Percentiles rank a stretch among this genome's conserved stretches.
Conservation (phyloP, 2,329 filamentous ascomycete genomes). For the Microcera coccophila region DNA sequence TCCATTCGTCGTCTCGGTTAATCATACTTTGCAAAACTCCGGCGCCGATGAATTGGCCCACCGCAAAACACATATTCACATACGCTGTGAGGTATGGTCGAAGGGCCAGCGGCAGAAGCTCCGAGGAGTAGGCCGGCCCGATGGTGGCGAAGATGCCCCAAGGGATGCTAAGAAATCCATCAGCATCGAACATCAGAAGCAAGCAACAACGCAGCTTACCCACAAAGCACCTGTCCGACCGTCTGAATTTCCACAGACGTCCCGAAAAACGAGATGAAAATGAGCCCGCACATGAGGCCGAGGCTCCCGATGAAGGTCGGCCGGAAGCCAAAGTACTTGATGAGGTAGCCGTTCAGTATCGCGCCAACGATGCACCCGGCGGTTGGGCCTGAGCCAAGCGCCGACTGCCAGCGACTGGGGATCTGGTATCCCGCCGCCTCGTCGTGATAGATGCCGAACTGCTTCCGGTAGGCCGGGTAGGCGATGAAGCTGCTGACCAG, state of each 20-base stretch:
- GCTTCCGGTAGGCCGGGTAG: conserved; percentile 17
- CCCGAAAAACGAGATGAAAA: conserved; percentile 48
- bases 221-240: conserved; percentile 39
- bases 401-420: conserved; percentile 5
- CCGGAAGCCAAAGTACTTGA: conserved; percentile 28
- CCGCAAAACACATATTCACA: conserved; percentile 38
- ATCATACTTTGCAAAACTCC: conserved; percentile 38
- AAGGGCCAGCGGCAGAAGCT: conserved; percentile 7
- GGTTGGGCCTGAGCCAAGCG: background rate
- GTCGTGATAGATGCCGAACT: background rate
- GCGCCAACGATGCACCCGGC: conserved; percentile 3
- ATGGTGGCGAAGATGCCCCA: conserved; percentile 60
- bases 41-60: conserved; percentile 40
- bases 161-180: conserved; percentile 50
- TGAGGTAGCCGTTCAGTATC: conserved; percentile 14
- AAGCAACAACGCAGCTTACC: too few species aligned
- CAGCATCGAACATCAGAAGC: too few species aligned
- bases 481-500: conserved; percentile 28
- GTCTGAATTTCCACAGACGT: conserved; percentile 38
- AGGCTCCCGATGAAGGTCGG: conserved; percentile 30
- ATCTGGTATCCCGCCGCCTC: conserved; percentile 5
- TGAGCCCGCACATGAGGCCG: conserved; percentile 31
- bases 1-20: conserved; percentile 34
- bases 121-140: conserved; percentile 8
- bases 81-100: conserved; percentile 5